These are phyloP conservation scores for Penicillium pancosmium DNA, from an alignment of 495 filamentous ascomycete species.

Conservation along the genomic window DNA sequence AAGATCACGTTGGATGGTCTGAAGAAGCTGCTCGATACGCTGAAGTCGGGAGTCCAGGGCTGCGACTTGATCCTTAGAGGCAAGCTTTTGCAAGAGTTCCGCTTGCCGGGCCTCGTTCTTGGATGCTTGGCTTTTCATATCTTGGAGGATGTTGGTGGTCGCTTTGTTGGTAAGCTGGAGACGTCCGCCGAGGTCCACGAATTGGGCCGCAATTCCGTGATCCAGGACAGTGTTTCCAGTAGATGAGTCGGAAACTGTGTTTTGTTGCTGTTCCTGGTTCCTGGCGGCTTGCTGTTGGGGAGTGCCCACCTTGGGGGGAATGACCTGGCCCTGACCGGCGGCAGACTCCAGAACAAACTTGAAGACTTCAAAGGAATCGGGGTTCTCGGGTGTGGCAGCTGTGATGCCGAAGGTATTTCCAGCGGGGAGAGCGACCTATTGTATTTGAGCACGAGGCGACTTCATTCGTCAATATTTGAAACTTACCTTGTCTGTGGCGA, in stretches of 20 bases:
- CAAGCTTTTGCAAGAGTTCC: constrained; percentile 52
- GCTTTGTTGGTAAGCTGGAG: constrained; percentile 76
- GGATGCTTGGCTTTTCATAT: constrained; percentile 51
- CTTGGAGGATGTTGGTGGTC: constrained; percentile 66
- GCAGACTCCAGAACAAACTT: constrained; percentile 71
- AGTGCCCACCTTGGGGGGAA: constrained; percentile 29
- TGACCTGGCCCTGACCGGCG: constrained; percentile 39
- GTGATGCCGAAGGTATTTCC: constrained; percentile 88
- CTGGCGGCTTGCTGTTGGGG: constrained; percentile 34
- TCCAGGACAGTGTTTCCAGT: constrained; percentile 49
- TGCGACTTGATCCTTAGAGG: constrained; percentile 55
- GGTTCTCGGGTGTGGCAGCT: constrained; percentile 84
- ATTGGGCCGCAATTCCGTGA: constrained; percentile 61
- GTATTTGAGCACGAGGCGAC: background rate
- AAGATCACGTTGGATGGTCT: constrained; percentile 64
- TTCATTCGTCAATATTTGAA: background rate
- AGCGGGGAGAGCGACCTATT: constrained; percentile 70
- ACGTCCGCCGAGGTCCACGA: constrained; percentile 79
- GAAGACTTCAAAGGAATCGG: constrained; percentile 93
- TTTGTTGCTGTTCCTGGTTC: constrained; percentile 29
- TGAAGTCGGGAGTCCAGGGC: constrained; percentile 56
- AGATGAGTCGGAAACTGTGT: constrained; percentile 10
- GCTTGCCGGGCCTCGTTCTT: constrained; percentile 62
- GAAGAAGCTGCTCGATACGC: constrained; percentile 59
- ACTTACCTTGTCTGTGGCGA: constrained; percentile 73